A percentile compares a stretch with the other conserved stretches of the same genome.
phyloP scores from a whole-genome alignment of 495 filamentous ascomycete species.

The Penicillium bovifimosum region DNA sequence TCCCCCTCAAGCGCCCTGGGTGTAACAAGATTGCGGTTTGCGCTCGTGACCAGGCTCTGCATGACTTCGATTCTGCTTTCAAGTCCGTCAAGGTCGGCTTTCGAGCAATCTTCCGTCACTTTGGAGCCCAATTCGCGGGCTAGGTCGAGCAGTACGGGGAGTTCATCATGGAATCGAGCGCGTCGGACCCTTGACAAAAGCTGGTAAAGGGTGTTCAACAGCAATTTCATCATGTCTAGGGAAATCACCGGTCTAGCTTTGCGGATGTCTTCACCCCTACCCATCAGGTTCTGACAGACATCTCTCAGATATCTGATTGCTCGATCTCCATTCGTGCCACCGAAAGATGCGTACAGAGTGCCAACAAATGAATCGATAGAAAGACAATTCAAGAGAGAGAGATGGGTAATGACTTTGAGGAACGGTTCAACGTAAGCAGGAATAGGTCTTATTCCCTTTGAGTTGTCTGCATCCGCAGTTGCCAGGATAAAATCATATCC shows the following conservation, averaged over 20 bases:
- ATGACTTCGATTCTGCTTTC: slow-evolving; percentile 13
- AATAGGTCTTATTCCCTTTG: not conserved
- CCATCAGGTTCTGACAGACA: slow-evolving; percentile 3
- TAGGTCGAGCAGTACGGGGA: slow-evolving; percentile 4
- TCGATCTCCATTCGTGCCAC: slow-evolving; percentile 12
- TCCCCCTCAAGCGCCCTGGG: not conserved
- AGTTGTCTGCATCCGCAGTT: slow-evolving; percentile 3
- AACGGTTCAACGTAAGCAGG: slow-evolving; percentile 1
- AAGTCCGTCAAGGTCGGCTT: slow-evolving; percentile 6
- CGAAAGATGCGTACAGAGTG: slow-evolving; percentile 10
- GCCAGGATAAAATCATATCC: slow-evolving; percentile 9
- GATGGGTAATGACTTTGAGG: slow-evolving; percentile 13
- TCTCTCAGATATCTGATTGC: slow-evolving; percentile 11
- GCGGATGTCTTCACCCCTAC: not conserved
- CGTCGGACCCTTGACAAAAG: slow-evolving; percentile 8
- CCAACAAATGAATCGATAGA: slow-evolving; percentile 15
- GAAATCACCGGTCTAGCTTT: not conserved
- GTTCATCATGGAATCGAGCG: slow-evolving; percentile 8
- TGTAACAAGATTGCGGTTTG: slow-evolving; percentile 5
- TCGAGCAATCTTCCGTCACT: slow-evolving; percentile 2
- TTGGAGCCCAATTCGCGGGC: not conserved
- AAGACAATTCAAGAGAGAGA: slow-evolving; percentile 11
- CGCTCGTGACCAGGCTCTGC: slow-evolving; percentile 1
- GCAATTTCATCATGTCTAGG: slow-evolving; percentile 6
- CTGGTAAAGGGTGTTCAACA: slow-evolving; percentile 7